Conservation (phyloP, 176 grass and related monocot genomes). For the Metroxylon sagu region DNA sequence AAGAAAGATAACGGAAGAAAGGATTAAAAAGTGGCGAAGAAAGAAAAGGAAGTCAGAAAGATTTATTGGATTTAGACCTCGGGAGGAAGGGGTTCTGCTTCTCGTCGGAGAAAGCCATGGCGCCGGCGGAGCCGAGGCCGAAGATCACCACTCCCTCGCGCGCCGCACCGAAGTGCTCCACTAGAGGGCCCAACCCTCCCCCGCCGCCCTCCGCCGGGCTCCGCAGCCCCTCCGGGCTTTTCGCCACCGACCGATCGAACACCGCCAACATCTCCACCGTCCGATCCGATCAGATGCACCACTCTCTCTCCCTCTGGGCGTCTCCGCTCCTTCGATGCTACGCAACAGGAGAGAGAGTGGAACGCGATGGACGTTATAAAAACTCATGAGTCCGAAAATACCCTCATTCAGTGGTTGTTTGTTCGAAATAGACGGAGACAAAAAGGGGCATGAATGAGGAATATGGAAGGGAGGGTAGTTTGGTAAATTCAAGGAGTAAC, state of each 20-base stretch:
- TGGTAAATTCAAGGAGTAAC: too few species aligned
- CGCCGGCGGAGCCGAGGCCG: constrained; percentile 56
- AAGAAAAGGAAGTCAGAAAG: neutral
- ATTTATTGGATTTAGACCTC: constrained; percentile 23
- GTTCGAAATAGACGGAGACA: too few species aligned
- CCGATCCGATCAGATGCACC: neutral
- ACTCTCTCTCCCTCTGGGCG: too few species aligned
- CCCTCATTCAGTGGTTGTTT: too few species aligned
- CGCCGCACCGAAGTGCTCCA: constrained; percentile 43
- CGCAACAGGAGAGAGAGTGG: too few species aligned
- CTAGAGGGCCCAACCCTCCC: constrained; percentile 34
- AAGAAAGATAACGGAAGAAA: too few species aligned
- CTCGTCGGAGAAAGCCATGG: constrained; percentile 48
- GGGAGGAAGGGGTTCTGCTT: constrained; percentile 68
- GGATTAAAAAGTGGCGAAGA: too few species aligned
- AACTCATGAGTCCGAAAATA: too few species aligned
- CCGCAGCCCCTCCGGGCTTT: constrained; percentile 78
- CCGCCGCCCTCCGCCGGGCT: constrained; percentile 33
- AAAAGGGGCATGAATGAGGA: too few species aligned
- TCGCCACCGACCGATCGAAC: constrained; percentile 86
- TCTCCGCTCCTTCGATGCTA: too few species aligned
- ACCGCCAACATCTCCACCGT: constrained; percentile 66
- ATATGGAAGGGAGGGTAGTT: too few species aligned
- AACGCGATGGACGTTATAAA: too few species aligned
- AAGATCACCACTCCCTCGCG: constrained; percentile 57